Conservation (phyloP, 257 asterid genomes). For the Fraxinus pennsylvanica region DNA sequence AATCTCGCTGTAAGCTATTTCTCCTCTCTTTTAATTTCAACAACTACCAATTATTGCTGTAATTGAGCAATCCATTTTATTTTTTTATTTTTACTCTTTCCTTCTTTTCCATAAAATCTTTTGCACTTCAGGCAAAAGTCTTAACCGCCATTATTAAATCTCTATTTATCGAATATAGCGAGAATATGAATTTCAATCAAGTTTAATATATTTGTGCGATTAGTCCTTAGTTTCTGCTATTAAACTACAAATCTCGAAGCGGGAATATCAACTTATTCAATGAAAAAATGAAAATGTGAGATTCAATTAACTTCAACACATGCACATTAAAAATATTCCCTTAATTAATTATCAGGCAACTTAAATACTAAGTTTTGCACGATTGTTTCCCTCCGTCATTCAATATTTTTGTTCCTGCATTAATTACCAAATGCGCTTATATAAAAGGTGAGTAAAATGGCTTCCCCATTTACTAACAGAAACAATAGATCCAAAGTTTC, state of each 20-base stretch:
- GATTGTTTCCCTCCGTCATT: background rate
- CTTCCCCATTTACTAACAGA: background rate
- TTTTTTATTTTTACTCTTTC: too few relatives aligned
- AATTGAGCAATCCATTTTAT: background rate
- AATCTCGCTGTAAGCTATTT: slow-evolving; percentile 34
- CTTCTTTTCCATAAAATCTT: background rate
- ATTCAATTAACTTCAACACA: background rate
- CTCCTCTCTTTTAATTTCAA: background rate
- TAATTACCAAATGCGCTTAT: background rate
- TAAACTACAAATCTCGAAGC: background rate
- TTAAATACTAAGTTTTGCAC: background rate
- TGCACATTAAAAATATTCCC: background rate
- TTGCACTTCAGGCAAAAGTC: background rate
- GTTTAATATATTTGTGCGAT: background rate
- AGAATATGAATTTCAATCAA: background rate
- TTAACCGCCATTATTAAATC: background rate
- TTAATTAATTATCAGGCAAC: background rate
- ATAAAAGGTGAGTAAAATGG: too few relatives aligned
- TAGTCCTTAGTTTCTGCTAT: background rate
- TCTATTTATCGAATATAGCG: background rate
- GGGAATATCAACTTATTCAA: background rate
- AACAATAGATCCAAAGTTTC: background rate
- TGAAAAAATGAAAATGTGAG: background rate
- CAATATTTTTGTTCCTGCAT: background rate
- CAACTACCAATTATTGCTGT: background rate